Conservation (phyloP, 2,329 filamentous ascomycete species). For the Diplodia sapinea region DNA sequence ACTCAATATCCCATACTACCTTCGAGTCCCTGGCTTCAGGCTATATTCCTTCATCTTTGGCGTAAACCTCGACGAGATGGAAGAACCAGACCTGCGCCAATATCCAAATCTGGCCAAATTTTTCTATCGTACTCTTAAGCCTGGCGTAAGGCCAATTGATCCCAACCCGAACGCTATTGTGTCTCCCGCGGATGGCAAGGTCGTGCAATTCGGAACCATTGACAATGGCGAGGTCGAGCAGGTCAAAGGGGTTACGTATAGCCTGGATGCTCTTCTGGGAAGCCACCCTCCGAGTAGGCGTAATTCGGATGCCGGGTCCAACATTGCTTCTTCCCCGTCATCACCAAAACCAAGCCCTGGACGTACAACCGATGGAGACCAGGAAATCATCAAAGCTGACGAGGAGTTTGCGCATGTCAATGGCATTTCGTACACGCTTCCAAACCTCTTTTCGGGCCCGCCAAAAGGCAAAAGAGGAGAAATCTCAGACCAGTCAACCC, state of each 20-base stretch:
- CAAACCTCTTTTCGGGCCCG: constrained; percentile 80
- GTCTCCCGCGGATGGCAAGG: constrained; percentile 86
- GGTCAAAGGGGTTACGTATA: constrained; percentile 98
- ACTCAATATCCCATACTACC: constrained; percentile 82
- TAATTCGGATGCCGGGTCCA: constrained; percentile 55
- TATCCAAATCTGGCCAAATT: constrained; percentile 95
- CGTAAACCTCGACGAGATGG: constrained; percentile 86
- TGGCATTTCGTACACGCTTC: constrained; percentile 92
- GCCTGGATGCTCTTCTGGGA: constrained; percentile 87
- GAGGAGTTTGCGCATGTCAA: constrained; percentile 95
- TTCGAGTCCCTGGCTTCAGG: constrained; percentile 88
- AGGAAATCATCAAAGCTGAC: constrained; percentile 74
- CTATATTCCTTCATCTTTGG: constrained; percentile 90
- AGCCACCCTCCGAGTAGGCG: constrained; percentile 41
- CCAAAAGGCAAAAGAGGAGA: constrained; percentile 55
- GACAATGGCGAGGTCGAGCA: constrained; percentile 95
- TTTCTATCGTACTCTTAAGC: constrained; percentile 95
- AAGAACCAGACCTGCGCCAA: constrained; percentile 83
- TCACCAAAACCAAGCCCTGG: constrained; percentile 44
- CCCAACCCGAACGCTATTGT: constrained; percentile 79
- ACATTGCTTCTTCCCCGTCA: constrained; percentile 45
- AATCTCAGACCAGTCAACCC: constrained; percentile 75
- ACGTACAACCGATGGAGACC: constrained; percentile 50
- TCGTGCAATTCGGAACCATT: constrained; percentile 91
- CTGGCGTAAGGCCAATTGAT: constrained; percentile 83